phyloP scores from a whole-genome alignment of 2,329 filamentous ascomycete genomes.

The Furcasterigmium furcatum region DNA sequence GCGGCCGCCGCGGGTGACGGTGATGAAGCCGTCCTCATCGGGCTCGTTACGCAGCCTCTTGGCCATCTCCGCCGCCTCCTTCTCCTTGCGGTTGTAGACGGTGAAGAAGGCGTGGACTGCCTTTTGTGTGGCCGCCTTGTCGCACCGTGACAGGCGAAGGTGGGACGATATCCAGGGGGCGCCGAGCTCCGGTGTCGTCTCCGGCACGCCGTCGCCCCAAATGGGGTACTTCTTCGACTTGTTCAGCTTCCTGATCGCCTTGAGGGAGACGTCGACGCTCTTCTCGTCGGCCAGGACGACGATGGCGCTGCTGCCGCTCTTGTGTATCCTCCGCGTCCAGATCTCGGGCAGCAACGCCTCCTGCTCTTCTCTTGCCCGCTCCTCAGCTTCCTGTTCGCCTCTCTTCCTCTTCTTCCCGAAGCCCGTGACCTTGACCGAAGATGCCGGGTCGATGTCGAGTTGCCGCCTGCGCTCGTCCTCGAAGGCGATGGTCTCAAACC shows the following conservation, averaged over 20 bases:
- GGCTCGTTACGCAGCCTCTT: slow-evolving; percentile 71
- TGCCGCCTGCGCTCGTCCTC: slow-evolving; percentile 53
- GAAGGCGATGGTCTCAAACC: slow-evolving; percentile 77
- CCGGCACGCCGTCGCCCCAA: slow-evolving; percentile 65
- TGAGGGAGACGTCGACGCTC: slow-evolving; percentile 73
- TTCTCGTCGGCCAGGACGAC: slow-evolving; percentile 80
- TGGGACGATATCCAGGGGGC: slow-evolving; percentile 59
- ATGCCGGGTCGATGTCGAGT: slow-evolving; percentile 39
- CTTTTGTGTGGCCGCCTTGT: slow-evolving; percentile 62
- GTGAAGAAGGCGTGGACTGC: slow-evolving; percentile 84
- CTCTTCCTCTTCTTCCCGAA: slow-evolving; percentile 51
- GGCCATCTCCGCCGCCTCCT: slow-evolving; percentile 57
- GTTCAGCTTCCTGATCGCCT: slow-evolving; percentile 62
- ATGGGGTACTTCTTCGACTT: slow-evolving; percentile 58
- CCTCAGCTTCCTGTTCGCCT: slow-evolving; percentile 55
- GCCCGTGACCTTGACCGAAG: slow-evolving; percentile 33
- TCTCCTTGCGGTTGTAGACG: slow-evolving; percentile 71
- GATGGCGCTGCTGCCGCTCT: slow-evolving; percentile 75
- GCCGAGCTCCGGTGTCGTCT: slow-evolving; percentile 56
- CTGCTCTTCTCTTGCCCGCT: slow-evolving; percentile 52
- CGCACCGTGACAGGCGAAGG: slow-evolving; percentile 68
- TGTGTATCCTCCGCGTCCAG: slow-evolving; percentile 70
- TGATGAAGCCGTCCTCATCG: slow-evolving; percentile 94
- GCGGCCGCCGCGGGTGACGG: slow-evolving; percentile 76
- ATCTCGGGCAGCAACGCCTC: slow-evolving; percentile 62